Percentiles rank a stretch among this genome's conserved stretches.
These are phyloP conservation scores for Fraxinus floribunda DNA, from an alignment of 305 asterid genomes.

Conservation along the genomic window DNA sequence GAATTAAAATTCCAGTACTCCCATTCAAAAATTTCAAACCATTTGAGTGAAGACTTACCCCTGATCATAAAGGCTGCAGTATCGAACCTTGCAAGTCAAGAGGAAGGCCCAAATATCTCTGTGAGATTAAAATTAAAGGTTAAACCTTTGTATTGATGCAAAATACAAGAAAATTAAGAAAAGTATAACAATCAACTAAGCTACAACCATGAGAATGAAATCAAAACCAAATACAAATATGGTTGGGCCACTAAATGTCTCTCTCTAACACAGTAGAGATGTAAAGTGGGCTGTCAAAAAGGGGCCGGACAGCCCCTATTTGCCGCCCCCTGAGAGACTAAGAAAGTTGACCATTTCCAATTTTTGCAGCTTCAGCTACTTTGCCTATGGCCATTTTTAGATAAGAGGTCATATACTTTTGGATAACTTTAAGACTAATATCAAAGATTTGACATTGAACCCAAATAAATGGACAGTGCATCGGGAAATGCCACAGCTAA, in stretches of 20 bases:
- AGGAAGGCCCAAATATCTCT: constrained; percentile 96
- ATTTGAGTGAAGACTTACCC: constrained; percentile 50
- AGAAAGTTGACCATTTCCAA: neutral
- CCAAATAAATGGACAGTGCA: neutral
- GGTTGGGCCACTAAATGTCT: neutral
- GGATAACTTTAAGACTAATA: neutral
- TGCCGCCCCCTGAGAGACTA: neutral
- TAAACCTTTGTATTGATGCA: constrained; percentile 8
- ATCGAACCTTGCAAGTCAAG: constrained; percentile 76
- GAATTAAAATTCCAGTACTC: neutral
- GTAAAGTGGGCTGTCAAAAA: neutral
- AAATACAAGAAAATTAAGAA: neutral
- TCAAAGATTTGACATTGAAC: neutral
- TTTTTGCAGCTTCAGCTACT: neutral
- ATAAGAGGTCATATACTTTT: neutral
- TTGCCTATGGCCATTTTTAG: neutral
- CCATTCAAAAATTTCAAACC: constrained; percentile 3
- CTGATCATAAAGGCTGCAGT: constrained; percentile 88
- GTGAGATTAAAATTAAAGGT: constrained; percentile 38
- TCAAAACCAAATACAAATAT: neutral
- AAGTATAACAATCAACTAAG: neutral
- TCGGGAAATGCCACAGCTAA: neutral
- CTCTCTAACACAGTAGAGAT: neutral
- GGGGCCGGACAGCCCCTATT: neutral
- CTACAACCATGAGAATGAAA: neutral